Evolutionary conservation across 305 asterid genomes (phyloP).

Genomic region (Fraxinus platypoda): DNA sequence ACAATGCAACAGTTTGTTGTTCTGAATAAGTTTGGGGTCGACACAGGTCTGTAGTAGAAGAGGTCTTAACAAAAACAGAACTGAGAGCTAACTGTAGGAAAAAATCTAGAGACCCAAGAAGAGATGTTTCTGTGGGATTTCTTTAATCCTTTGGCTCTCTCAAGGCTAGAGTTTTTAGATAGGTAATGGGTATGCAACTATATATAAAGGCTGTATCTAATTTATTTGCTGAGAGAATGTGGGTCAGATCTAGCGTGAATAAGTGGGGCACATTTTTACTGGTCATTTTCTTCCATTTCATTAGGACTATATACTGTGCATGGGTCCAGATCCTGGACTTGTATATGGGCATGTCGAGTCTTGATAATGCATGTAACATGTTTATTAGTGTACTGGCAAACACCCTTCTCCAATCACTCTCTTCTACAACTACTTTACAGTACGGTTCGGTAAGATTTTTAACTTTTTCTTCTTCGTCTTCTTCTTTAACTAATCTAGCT

Average conservation of each 20-base stretch:
- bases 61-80: constrained; percentile 16
- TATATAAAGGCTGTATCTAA: constrained; percentile 33
- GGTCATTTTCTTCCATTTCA: constrained; percentile 48
- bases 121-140: constrained; percentile 23
- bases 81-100: constrained; percentile 2
- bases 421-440: not conserved
- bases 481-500: not conserved
- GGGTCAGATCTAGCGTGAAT: constrained; percentile 61
- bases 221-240: constrained; percentile 35
- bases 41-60: not conserved
- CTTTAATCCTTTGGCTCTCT: constrained; percentile 28
- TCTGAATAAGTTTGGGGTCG: not conserved
- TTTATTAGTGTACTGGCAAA: constrained; percentile 49
- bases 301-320: constrained; percentile 68
- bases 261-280: constrained; percentile 50
- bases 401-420: constrained; percentile 27
- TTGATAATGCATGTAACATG: constrained; percentile 54
- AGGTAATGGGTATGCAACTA: constrained; percentile 35
- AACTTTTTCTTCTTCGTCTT: not conserved
- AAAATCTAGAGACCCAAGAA: constrained; percentile 7
- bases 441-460: not conserved
- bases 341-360: constrained; percentile 78
- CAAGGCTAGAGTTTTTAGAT: constrained; percentile 43
- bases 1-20: constrained; percentile 22
- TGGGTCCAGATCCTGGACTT: constrained; percentile 47